A percentile compares a stretch with the other conserved stretches of the same genome.
These are phyloP conservation scores for Moesziomyces antarcticus DNA, from an alignment of 1,284 basidiomycete genomes.

Conservation along the genomic window DNA sequence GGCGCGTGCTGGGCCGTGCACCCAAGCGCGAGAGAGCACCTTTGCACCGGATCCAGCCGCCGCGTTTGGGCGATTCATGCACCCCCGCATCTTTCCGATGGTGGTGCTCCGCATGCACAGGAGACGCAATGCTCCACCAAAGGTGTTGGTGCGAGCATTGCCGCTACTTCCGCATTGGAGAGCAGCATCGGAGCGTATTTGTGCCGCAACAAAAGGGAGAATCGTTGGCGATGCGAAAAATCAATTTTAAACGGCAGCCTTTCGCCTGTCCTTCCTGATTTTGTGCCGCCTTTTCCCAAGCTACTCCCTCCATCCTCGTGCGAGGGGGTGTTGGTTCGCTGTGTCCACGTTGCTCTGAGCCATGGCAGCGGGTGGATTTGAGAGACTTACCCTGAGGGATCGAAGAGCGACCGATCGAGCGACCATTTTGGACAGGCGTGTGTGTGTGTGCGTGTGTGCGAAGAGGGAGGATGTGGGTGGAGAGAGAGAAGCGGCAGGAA, in stretches of 20 bases:
- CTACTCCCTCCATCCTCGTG: too few species aligned
- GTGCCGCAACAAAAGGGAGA: too few species aligned
- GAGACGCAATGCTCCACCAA: too few species aligned
- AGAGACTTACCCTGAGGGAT: conserved; percentile 40
- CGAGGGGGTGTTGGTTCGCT: background rate
- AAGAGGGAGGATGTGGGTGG: conserved; percentile 5
- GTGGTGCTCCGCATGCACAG: conserved; percentile 6
- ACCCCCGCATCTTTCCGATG: conserved; percentile 42
- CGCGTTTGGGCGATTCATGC: conserved; percentile 5
- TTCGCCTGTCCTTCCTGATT: background rate
- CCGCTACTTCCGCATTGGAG: too few species aligned
- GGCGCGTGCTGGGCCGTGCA: too few species aligned
- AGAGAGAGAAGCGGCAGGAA: background rate
- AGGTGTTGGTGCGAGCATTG: too few species aligned
- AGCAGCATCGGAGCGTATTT: too few species aligned
- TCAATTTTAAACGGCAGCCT: too few species aligned
- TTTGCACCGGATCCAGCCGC: too few species aligned
- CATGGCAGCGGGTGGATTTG: background rate
- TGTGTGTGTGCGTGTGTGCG: background rate
- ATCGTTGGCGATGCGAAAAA: too few species aligned
- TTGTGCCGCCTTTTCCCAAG: too few species aligned
- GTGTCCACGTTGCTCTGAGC: background rate
- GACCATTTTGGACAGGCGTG: conserved; percentile 27
- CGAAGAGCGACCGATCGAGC: conserved; percentile 50
- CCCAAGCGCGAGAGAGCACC: too few species aligned